A percentile compares a stretch with the other conserved stretches of the same genome.
phyloP scores from a whole-genome alignment of 495 filamentous ascomycete genomes.

The Aspergillus olivimuriae region DNA sequence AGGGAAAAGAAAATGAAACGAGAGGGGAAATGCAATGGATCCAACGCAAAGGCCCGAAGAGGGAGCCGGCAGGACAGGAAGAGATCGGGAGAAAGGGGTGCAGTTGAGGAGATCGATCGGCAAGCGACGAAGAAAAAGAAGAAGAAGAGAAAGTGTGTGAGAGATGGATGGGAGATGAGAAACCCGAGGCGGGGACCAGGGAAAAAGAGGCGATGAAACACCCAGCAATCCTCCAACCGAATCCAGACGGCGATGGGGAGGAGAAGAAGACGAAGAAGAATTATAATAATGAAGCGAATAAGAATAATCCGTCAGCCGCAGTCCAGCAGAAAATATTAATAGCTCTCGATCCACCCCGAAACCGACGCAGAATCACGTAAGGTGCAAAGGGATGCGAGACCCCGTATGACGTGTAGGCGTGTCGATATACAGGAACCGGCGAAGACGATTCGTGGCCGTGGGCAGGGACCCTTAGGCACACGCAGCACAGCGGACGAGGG shows the following conservation, averaged over 20 bases:
- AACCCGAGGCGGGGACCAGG: too few relatives aligned
- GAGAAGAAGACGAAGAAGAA: slow-evolving; percentile 3
- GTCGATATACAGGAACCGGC: neutral
- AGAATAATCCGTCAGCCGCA: neutral
- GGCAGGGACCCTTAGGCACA: too few relatives aligned
- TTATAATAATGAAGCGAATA: neutral
- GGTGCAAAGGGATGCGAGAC: neutral
- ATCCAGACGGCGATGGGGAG: too few relatives aligned
- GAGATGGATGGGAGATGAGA: too few relatives aligned
- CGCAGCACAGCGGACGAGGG: slow-evolving; percentile 1
- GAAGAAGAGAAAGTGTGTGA: neutral
- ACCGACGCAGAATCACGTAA: neutral
- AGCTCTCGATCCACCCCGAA: neutral
- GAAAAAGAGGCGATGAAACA: neutral
- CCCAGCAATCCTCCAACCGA: neutral
- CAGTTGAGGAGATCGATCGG: neutral
- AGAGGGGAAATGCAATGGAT: neutral
- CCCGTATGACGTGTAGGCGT: neutral
- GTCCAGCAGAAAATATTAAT: slow-evolving; percentile 1
- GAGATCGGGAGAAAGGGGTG: too few relatives aligned
- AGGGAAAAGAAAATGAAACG: slow-evolving; percentile 3
- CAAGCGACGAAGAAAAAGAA: neutral
- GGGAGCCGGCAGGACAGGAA: too few relatives aligned
- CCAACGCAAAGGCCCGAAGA: too few relatives aligned
- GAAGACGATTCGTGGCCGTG: too few relatives aligned